Percentiles rank a stretch among this genome's conserved stretches.
Conservation (phyloP, 1,284 basidiomycete species). For the Austroboletus niveus region DNA sequence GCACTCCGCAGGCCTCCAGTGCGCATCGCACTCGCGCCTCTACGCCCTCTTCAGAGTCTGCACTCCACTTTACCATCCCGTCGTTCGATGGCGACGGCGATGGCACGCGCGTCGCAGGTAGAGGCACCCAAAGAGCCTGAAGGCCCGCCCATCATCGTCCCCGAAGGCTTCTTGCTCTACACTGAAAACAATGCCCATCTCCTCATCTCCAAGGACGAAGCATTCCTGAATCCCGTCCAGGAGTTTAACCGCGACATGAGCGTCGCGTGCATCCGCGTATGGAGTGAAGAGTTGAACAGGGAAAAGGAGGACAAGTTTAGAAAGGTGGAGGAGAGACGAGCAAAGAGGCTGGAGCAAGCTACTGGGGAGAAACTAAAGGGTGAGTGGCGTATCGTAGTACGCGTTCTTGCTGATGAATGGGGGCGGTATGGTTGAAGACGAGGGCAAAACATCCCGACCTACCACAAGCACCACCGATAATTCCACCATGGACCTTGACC, state of each 20-base stretch:
- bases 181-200: slow-evolving; percentile 86
- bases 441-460: slow-evolving; percentile 1
- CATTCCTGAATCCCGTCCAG: slow-evolving; percentile 97
- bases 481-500: slow-evolving; percentile 1
- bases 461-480: background rate
- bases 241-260: slow-evolving; percentile 97
- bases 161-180: slow-evolving; percentile 77
- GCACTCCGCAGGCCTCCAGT: slow-evolving; percentile 27
- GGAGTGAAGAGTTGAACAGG: slow-evolving; percentile 75
- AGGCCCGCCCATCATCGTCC: slow-evolving; percentile 44
- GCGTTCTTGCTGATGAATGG: slow-evolving; percentile 1
- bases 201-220: slow-evolving; percentile 73
- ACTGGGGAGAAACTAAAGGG: slow-evolving; percentile 19
- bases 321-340: slow-evolving; percentile 40
- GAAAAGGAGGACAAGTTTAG: slow-evolving; percentile 65
- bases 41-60: background rate
- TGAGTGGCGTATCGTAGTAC: slow-evolving; percentile 22
- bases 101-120: background rate
- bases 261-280: slow-evolving; percentile 84
- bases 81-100: slow-evolving; percentile 8
- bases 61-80: no score
- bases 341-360: slow-evolving; percentile 30
- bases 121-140: slow-evolving; percentile 4
- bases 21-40: slow-evolving; percentile 18
- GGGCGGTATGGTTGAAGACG: slow-evolving; percentile 1